Evolutionary conservation across 2,329 filamentous ascomycete genomes (phyloP).

Genomic region (Fusarium dlaminii): DNA sequence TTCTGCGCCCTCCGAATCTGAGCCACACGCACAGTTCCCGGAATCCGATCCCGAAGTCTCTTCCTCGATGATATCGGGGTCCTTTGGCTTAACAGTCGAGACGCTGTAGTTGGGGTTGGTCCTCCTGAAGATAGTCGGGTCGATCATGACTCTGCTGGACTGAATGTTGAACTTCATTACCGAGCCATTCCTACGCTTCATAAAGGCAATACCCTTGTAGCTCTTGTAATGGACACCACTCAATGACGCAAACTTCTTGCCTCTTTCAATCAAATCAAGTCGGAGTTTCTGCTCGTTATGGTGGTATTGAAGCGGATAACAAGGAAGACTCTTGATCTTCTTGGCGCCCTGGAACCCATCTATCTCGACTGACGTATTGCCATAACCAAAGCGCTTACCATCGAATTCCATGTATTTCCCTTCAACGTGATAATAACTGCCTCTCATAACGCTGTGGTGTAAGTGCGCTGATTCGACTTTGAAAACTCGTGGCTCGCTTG

Average conservation of each 20-base stretch:
- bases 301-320: slow-evolving; percentile 84
- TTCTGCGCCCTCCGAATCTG: slow-evolving; percentile 54
- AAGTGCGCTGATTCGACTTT: slow-evolving; percentile 81
- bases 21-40: slow-evolving; percentile 50
- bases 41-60: slow-evolving; percentile 56
- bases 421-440: slow-evolving; percentile 80
- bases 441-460: slow-evolving; percentile 73
- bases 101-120: slow-evolving; percentile 89
- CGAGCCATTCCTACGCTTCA: slow-evolving; percentile 76
- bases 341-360: slow-evolving; percentile 80
- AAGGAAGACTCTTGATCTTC: slow-evolving; percentile 81
- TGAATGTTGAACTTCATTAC: slow-evolving; percentile 83
- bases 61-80: slow-evolving; percentile 67
- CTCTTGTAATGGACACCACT: slow-evolving; percentile 84
- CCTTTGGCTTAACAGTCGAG: slow-evolving; percentile 77
- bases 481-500: slow-evolving; percentile 82
- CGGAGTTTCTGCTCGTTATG: slow-evolving; percentile 73
- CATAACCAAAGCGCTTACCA: slow-evolving; percentile 84
- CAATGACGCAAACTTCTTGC: slow-evolving; percentile 85
- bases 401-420: slow-evolving; percentile 88
- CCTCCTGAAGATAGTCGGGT: slow-evolving; percentile 81
- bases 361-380: slow-evolving; percentile 75
- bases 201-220: slow-evolving; percentile 85
- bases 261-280: slow-evolving; percentile 76
- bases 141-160: slow-evolving; percentile 88